Base-by-base conservation (phyloP, 345 rosid genomes). In the Crucihimalaya himalaica region DNA sequence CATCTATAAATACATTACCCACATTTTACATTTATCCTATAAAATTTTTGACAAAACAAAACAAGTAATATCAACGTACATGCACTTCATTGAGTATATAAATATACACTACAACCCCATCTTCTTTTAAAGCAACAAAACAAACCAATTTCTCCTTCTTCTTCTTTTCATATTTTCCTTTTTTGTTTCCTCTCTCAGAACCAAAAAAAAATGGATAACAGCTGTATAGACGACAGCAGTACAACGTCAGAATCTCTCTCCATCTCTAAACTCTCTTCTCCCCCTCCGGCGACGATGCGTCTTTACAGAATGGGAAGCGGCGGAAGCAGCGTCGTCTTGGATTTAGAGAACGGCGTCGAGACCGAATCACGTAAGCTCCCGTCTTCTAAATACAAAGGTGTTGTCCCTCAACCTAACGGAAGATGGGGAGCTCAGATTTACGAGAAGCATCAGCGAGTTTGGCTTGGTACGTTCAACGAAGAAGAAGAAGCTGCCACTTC, bases 351-450 rank as follows among this genome's bases (percentile, higher is more conserved):
- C 73, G 91, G 88, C 7, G 81, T 81, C 11, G 99, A 92, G 61
- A 91, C 93, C 0, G 97, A 95, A 76, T 92, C 98, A 8, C 78
- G 91, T 5, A 95, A 92, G 74, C 92, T 92, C 18, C 96, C 96
- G 0, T 89, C 96, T 1, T 94, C 98, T 3, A 86, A 85, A 51
- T 94, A 78, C 85, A 94, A 91, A 76, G 99, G 99, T 5, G 99
- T 95, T 2, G 96, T 92, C 1, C 94, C 97, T 2, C 96, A 92
- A 59, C 97, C 99, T 10, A 92, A 92, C 72, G 98, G 99, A 53
- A 81, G 97, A 2, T 95, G 99, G 99, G 99, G 97, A 0, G 96
- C 97, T 16, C 97, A 95, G 87, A 95, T 95, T 71, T 92, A 95
- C 84, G 97, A 92, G 89, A 92, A 86, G 82, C 97, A 90, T 50